Evolutionary conservation across 257 asterid species (phyloP).

Genomic region (Sherardia arvensis): DNA sequence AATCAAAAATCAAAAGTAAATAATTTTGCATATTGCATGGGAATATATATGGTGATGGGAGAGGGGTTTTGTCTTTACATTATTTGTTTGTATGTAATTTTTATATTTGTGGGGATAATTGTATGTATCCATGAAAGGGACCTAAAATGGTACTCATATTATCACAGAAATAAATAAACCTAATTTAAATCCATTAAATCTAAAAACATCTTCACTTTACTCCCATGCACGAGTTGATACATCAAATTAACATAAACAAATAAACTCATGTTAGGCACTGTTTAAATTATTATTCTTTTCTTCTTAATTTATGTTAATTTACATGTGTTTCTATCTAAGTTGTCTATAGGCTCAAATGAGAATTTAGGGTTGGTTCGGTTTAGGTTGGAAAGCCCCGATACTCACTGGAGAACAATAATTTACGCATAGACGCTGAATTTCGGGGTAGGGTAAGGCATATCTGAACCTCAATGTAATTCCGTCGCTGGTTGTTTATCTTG

Average conservation of each 20-base stretch:
- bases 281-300: too few relatives aligned
- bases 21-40: neutral
- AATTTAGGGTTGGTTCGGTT: too few relatives aligned
- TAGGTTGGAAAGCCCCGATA: too few relatives aligned
- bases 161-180: neutral
- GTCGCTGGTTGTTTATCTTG: neutral
- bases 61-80: neutral
- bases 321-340: neutral
- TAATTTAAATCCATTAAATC: neutral
- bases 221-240: neutral
- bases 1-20: too few relatives aligned
- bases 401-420: too few relatives aligned
- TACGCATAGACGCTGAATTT: too few relatives aligned
- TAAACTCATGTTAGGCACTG: neutral
- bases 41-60: neutral
- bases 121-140: neutral
- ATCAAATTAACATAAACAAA: neutral
- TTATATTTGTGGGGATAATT: neutral
- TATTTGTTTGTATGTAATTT: neutral
- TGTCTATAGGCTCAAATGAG: too few relatives aligned
- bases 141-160: neutral
- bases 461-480: too few relatives aligned
- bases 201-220: too few relatives aligned
- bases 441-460: too few relatives aligned
- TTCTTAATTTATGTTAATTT: too few relatives aligned